Evolutionary conservation across 306 rosid species (phyloP).

Genomic region (Trichosanthes truncata): DNA sequence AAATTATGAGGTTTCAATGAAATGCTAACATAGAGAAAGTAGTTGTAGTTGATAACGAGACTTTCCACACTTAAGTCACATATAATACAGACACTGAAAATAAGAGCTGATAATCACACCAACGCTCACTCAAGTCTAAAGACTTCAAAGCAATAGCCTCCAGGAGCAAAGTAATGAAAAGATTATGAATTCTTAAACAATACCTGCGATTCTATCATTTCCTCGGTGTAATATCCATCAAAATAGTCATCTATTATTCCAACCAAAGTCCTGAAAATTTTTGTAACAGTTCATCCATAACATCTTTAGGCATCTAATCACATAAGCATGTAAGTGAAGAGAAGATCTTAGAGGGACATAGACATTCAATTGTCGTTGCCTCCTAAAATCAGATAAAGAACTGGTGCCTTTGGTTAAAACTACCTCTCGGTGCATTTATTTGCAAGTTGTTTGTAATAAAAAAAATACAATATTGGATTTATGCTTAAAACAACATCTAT

Average conservation of each 20-base stretch:
- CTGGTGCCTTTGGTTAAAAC: neutral
- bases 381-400: neutral
- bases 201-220: slow-evolving; percentile 97
- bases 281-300: slow-evolving; percentile 16
- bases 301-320: neutral
- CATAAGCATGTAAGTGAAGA: neutral
- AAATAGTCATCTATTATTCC: slow-evolving; percentile 85
- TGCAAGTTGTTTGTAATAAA: neutral
- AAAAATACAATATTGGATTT: neutral
- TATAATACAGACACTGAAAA: neutral
- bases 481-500: neutral
- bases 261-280: slow-evolving; percentile 64
- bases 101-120: neutral
- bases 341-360: neutral
- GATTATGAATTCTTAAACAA: slow-evolving; percentile 4
- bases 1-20: neutral
- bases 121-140: neutral
- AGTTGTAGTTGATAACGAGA: neutral
- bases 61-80: neutral
- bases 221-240: slow-evolving; percentile 79
- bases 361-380: neutral
- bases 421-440: neutral
- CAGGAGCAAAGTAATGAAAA: slow-evolving; percentile 1
- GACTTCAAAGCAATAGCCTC: neutral
- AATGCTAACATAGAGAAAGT: neutral